Base-by-base conservation (phyloP, 257 asterid genomes). In the Primulina eburnea region DNA sequence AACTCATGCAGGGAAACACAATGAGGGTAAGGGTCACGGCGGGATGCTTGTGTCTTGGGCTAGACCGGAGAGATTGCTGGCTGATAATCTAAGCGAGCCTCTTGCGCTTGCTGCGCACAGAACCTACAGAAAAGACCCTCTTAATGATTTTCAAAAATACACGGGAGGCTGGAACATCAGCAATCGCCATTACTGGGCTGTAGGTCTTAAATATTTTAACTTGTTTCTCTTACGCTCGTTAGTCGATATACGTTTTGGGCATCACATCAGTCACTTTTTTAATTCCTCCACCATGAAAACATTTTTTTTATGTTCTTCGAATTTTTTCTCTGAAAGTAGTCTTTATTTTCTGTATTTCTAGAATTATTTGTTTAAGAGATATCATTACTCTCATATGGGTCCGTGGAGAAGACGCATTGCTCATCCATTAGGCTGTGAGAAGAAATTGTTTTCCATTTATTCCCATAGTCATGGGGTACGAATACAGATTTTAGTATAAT, bases 81-180 rank as follows among this genome's bases (percentile, higher is more conserved):
- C 74, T 62, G 92, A 87, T 61, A 67, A 64, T 75, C 76, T 78
- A 28, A 76, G 71, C 65, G 91, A 79, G 21, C 73, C 87, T 60
- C 80, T 92, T 14, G 65, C 79, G 26, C 79, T 92, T 87, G 98
- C 97, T 82, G 88, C 85, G 4, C 80, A 73, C 26, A 83, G 97
- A 78, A 88, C 98, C 21, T 16, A 76, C 62, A 82, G 96, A 65
- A 83, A 78, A 82, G 97, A 90, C 59, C 98, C 98, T 61, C 75
- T 88, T 12, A 60, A 89, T 81, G 67, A 74, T 67, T 92, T 89
- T 63, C 60, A 77, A 24, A 84, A 57, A 61, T 92, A 92, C 71
- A 73, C 71, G 7, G 98, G 96, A 20, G 98, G 98, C 0, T 92
- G 96, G 98, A 92, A 92, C 70, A 89, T 92, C 61, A 89, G 92